These are phyloP conservation scores for Pisolithus sp. DNA, from an alignment of 768 basidiomycete species.

Conservation along the genomic window DNA sequence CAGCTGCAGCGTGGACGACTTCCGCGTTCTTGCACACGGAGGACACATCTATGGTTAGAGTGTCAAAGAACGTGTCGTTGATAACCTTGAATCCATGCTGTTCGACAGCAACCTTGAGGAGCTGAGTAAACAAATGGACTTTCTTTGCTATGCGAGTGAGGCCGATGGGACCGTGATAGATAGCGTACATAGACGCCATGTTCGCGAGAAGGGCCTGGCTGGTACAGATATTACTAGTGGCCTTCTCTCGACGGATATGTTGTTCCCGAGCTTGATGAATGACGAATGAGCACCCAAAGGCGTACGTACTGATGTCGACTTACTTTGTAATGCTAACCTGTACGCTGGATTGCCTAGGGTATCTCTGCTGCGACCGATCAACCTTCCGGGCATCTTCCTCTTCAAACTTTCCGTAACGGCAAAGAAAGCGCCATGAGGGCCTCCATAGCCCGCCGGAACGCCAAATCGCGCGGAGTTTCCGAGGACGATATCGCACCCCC, in stretches of 20 bases:
- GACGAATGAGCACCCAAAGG: slow-evolving; percentile 3
- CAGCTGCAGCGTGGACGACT: slow-evolving; percentile 63
- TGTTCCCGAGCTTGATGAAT: slow-evolving; percentile 75
- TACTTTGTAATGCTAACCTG: slow-evolving; percentile 90
- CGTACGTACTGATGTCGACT: slow-evolving; percentile 24
- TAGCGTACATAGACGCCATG: slow-evolving; percentile 98
- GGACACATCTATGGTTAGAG: slow-evolving; percentile 72
- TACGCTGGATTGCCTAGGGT: slow-evolving; percentile 81
- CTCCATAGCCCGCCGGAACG: slow-evolving; percentile 95
- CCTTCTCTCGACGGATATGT: slow-evolving; percentile 96
- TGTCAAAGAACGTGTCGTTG: slow-evolving; percentile 86
- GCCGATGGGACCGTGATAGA: slow-evolving; percentile 91
- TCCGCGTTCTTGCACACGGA: slow-evolving; percentile 47
- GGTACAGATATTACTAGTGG: slow-evolving; percentile 97
- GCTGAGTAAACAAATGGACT: slow-evolving; percentile 82
- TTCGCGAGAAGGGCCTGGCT: slow-evolving; percentile 97
- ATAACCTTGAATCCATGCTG: slow-evolving; percentile 65
- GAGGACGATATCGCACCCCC: slow-evolving; percentile 94
- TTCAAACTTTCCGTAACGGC: slow-evolving; percentile 88
- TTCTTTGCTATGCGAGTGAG: slow-evolving; percentile 79
- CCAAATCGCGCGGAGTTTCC: slow-evolving; percentile 97
- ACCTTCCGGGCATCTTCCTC: slow-evolving; percentile 96
- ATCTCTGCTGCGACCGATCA: slow-evolving; percentile 89
- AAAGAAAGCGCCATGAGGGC: slow-evolving; percentile 97
- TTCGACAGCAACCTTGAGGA: slow-evolving; percentile 64